These are phyloP conservation scores for Fraxinus platypoda DNA, from an alignment of 305 asterid species.

Conservation along the genomic window DNA sequence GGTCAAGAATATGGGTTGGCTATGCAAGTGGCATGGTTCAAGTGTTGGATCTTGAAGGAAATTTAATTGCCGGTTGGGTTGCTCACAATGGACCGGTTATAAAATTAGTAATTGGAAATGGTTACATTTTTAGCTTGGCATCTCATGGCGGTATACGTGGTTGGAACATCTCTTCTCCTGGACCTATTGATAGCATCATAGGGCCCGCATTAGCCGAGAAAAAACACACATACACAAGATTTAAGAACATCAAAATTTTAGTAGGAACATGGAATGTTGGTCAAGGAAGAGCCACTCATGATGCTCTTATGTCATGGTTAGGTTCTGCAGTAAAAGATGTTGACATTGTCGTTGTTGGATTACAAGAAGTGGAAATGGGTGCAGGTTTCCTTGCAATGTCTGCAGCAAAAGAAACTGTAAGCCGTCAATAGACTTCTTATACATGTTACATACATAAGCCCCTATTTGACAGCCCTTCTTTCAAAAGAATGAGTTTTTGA, in stretches of 20 bases:
- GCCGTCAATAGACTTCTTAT: slow-evolving; percentile 12
- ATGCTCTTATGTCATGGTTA: slow-evolving; percentile 79
- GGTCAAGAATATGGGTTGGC: slow-evolving; percentile 81
- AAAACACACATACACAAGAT: slow-evolving; percentile 58
- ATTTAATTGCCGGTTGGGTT: slow-evolving; percentile 64
- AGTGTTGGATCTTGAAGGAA: slow-evolving; percentile 76
- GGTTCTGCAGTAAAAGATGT: slow-evolving; percentile 72
- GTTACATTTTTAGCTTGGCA: slow-evolving; percentile 71
- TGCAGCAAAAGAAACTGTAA: slow-evolving; percentile 94
- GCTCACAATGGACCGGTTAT: slow-evolving; percentile 90
- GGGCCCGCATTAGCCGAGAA: slow-evolving; percentile 54
- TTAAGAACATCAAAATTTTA: slow-evolving; percentile 53
- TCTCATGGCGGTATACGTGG: slow-evolving; percentile 94
- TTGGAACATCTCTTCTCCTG: slow-evolving; percentile 87
- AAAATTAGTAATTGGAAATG: slow-evolving; percentile 58
- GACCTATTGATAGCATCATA: slow-evolving; percentile 63
- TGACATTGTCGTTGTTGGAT: slow-evolving; percentile 73
- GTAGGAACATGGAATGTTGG: slow-evolving; percentile 97
- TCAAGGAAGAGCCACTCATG: slow-evolving; percentile 90
- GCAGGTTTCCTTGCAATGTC: slow-evolving; percentile 99
- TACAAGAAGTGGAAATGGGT: slow-evolving; percentile 98
- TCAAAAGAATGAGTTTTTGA: too few species aligned
- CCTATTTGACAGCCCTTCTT: too few species aligned
- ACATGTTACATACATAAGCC: background rate
- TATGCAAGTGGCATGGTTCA: slow-evolving; percentile 80